These are phyloP conservation scores for Geopyxis carbonaria DNA, from an alignment of 495 filamentous ascomycete genomes.

Conservation along the genomic window DNA sequence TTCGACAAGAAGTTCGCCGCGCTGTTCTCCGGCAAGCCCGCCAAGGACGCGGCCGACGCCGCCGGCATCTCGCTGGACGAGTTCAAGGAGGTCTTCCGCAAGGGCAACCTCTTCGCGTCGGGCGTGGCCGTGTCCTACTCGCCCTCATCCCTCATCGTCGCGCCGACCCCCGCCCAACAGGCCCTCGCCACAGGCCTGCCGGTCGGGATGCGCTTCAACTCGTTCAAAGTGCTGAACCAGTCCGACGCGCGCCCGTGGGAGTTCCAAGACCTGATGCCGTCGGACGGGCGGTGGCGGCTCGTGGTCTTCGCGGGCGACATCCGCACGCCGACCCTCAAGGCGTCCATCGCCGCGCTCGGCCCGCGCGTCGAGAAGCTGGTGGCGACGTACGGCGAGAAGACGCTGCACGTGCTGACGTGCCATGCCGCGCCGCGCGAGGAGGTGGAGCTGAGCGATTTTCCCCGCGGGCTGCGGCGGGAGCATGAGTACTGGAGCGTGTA, in stretches of 20 bases:
- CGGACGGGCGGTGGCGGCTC: slow-evolving; percentile 43
- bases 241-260: slow-evolving; percentile 41
- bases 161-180: slow-evolving; percentile 5
- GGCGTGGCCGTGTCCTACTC: slow-evolving; percentile 33
- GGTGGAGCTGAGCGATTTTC: slow-evolving; percentile 35
- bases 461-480: slow-evolving; percentile 30
- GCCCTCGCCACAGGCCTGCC: slow-evolving; percentile 29
- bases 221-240: slow-evolving; percentile 37
- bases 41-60: slow-evolving; percentile 1
- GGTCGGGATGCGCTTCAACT: slow-evolving; percentile 44
- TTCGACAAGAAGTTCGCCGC: slow-evolving; percentile 51
- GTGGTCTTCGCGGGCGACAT: slow-evolving; percentile 43
- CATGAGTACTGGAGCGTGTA: slow-evolving; percentile 35
- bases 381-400: slow-evolving; percentile 30
- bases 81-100: slow-evolving; percentile 29
- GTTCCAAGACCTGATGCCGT: slow-evolving; percentile 34
- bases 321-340: slow-evolving; percentile 26
- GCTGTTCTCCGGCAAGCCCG: slow-evolving; percentile 3
- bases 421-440: slow-evolving; percentile 30
- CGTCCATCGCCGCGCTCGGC: slow-evolving; percentile 25
- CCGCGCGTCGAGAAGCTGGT: slow-evolving; percentile 30
- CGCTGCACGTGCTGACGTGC: slow-evolving; percentile 36
- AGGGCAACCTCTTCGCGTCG: slow-evolving; percentile 32
- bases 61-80: slow-evolving; percentile 9
- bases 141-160: slow-evolving; percentile 28